Conservation (phyloP, 176 grass and related monocot species). For the Bolboschoenus planiculmis region DNA sequence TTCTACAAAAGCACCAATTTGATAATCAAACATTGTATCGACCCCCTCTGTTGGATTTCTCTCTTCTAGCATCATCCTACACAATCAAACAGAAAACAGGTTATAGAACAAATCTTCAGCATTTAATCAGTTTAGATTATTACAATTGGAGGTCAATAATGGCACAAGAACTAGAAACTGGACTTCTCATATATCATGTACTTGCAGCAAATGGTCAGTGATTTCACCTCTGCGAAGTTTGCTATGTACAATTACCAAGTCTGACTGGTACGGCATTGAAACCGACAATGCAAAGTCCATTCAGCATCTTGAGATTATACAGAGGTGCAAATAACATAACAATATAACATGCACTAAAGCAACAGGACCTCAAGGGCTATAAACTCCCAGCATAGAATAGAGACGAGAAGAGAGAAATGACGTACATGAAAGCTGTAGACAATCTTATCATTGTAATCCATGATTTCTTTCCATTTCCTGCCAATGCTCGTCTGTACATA, state of each 20-base stretch:
- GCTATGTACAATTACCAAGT: background rate
- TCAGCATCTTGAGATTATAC: background rate
- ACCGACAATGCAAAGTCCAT: background rate
- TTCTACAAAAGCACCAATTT: slow-evolving; percentile 6
- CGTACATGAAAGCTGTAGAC: slow-evolving; percentile 92
- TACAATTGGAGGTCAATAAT: background rate
- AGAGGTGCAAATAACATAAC: background rate
- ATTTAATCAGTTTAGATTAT: background rate
- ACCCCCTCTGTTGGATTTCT: slow-evolving; percentile 84
- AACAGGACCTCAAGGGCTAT: background rate
- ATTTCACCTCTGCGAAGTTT: background rate
- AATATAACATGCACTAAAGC: background rate
- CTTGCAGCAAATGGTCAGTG: background rate
- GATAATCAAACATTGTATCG: slow-evolving; percentile 64
- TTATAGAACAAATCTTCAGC: background rate
- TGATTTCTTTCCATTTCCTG: slow-evolving; percentile 97
- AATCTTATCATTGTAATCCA: slow-evolving; percentile 91
- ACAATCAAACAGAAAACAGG: background rate
- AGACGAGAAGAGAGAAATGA: background rate
- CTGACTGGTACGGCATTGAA: background rate
- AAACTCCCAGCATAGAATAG: background rate
- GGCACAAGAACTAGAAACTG: background rate
- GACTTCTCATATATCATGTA: background rate
- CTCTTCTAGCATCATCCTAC: slow-evolving; percentile 80
- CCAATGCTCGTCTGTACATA: slow-evolving; percentile 81